Conservation (phyloP, 163 green algal species). For the Coccomyxa subellipsoidea region DNA sequence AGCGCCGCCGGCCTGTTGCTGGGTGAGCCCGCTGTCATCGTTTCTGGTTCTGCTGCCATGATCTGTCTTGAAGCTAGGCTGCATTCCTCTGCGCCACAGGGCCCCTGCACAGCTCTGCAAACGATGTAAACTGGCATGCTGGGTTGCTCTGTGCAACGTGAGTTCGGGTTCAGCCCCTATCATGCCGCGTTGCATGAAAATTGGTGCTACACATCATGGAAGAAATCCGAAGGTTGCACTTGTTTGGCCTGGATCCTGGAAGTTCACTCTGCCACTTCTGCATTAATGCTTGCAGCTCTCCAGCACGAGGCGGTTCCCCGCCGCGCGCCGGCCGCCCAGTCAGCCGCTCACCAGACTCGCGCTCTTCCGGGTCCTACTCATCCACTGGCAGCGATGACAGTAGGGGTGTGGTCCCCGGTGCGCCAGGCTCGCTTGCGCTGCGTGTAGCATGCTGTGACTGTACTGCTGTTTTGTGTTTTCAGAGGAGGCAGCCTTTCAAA, state of each 20-base stretch:
- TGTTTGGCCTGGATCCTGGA: too few species aligned
- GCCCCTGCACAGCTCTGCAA: neutral
- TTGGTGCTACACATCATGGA: too few species aligned
- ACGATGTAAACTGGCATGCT: neutral
- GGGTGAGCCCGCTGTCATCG: neutral
- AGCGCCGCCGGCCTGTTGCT: neutral
- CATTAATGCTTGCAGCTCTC: neutral
- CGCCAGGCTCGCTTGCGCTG: neutral
- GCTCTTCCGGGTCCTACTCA: constrained; percentile 4
- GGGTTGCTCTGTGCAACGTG: neutral
- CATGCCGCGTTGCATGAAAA: too few species aligned
- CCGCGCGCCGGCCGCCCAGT: neutral
- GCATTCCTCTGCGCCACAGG: neutral
- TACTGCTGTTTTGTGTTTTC: neutral
- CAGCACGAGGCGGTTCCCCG: neutral
- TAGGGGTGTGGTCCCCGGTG: neutral
- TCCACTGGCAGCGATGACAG: constrained; percentile 2
- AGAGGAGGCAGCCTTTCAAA: neutral
- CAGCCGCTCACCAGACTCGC: neutral
- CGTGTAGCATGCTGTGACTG: neutral
- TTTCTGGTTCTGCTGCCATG: neutral
- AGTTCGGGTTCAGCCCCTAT: too few species aligned
- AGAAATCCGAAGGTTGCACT: too few species aligned
- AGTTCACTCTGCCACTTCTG: too few species aligned
- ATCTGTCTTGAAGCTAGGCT: neutral